Conservation (phyloP, 805 yeast genomes). For the Starmerella potacharoeniae region DNA sequence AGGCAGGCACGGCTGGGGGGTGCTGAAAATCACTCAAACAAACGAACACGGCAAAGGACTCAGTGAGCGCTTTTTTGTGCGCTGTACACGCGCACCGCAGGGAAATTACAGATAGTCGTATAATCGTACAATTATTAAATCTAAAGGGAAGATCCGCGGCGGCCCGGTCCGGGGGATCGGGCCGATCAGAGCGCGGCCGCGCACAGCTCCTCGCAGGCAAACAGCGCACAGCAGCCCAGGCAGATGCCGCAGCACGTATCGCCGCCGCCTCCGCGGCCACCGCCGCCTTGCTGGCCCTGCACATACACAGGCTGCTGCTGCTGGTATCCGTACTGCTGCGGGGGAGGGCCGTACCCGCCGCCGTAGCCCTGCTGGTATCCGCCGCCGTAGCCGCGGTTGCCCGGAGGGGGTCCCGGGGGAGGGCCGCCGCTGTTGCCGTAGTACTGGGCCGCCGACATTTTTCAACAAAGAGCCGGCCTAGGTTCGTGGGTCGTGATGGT, state of each 20-base stretch:
- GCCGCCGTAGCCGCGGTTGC: constrained; percentile 17
- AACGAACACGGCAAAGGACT: no score
- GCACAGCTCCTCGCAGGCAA: constrained; percentile 22
- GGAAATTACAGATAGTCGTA: not conserved
- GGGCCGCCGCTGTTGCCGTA: constrained; percentile 17
- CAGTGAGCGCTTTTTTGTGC: no score
- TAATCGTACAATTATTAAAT: not conserved
- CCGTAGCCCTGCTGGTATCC: constrained; percentile 24
- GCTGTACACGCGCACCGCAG: not conserved
- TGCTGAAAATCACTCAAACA: no score
- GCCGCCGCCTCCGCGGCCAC: constrained; percentile 23
- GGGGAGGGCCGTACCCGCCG: constrained; percentile 20
- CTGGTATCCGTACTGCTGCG: constrained; percentile 22
- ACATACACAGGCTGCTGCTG: constrained; percentile 32
- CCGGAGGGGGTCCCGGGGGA: constrained; percentile 6
- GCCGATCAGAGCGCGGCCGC: constrained; percentile 4
- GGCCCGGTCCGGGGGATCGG: not conserved
- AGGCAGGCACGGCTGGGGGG: no score
- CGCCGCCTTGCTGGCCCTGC: constrained; percentile 23
- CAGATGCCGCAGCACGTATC: constrained; percentile 23
- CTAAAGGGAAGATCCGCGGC: not conserved
- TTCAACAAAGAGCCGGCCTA: not conserved
- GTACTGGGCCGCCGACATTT: constrained; percentile 19
- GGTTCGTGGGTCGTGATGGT: not conserved
- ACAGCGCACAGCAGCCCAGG: constrained; percentile 21